Evolutionary conservation across 1,284 basidiomycete species (phyloP).

Genomic region (Trametes versicolor): DNA sequence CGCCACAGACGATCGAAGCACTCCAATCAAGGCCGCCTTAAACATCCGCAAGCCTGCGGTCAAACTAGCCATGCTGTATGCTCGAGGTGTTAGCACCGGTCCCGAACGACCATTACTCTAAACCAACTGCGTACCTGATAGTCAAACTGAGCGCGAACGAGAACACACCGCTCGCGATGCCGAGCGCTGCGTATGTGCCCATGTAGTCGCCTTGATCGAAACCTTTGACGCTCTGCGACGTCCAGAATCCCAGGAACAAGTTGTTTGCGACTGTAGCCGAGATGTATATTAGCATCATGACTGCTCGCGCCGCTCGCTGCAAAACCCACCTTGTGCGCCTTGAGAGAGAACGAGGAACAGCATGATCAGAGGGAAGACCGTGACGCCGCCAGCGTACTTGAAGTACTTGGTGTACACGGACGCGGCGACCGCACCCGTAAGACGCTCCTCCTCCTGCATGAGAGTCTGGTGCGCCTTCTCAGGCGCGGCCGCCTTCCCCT

Average conservation of each 20-base stretch:
- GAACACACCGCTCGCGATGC: constrained; percentile 64
- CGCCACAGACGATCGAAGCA: constrained; percentile 74
- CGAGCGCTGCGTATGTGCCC: constrained; percentile 73
- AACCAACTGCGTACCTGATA: constrained; percentile 54
- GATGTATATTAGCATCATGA: not conserved
- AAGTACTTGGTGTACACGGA: constrained; percentile 52
- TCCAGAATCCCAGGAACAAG: constrained; percentile 54
- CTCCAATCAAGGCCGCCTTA: constrained; percentile 60
- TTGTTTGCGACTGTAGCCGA: constrained; percentile 47
- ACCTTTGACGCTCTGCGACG: constrained; percentile 49
- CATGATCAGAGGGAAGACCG: constrained; percentile 52
- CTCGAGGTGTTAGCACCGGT: not conserved
- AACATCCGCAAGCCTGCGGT: constrained; percentile 71
- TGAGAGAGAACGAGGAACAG: constrained; percentile 41
- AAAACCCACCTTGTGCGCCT: constrained; percentile 42
- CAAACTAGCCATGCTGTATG: constrained; percentile 62
- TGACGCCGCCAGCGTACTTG: constrained; percentile 57
- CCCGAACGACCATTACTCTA: not conserved
- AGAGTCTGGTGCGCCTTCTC: constrained; percentile 31
- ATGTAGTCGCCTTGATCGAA: constrained; percentile 71
- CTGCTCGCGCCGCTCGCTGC: not conserved
- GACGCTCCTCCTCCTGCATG: constrained; percentile 52
- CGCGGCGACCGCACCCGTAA: constrained; percentile 45
- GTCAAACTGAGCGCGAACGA: constrained; percentile 63
- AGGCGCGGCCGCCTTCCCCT: constrained; percentile 27